Base-by-base conservation (phyloP, 192 early-diverging fungal genomes). In the Geosiphon pyriformis region DNA sequence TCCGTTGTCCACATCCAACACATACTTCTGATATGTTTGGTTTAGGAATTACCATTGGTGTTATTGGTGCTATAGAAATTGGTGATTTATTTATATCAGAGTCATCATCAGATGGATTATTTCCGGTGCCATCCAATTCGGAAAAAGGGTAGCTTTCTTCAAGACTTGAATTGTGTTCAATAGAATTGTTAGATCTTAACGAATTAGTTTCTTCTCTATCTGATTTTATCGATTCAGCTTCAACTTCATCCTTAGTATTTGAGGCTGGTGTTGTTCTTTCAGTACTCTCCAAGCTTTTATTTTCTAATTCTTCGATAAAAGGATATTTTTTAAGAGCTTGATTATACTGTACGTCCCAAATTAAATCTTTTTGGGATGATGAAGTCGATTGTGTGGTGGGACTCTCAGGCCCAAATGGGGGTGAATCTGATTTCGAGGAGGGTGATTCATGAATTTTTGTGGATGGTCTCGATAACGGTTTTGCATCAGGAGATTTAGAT, bases 1-100 rank as follows among this genome's bases (percentile, higher is more conserved):
- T 76, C 12, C 75, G 62, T 54, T 81, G 70, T 17, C 74, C 61
- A 47, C 82, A 83, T 22, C 76, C 77, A 0, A 69, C 70, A 46
- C 82, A 83, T 4, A 53, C 11, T 7, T 49, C 8, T 12, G 53
- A 55, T 42, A 54, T 54, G 37, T 42, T 42, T 42, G 15, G 37
- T 42, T 42, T 15, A 42, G 37, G 37, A 42, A 6, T 42, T 15
- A 42, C 37, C 8, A 23, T 47, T 18, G 37, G n/a, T 26, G 42
- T 12, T 0, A 20, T 47, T 22, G 31, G 23, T n/a, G 42, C 8
- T 47, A 26, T 15, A 8, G 37, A 33, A n/a, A n/a, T n/a, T n/a
- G n/a, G n/a, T n/a, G n/a, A n/a, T n/a, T n/a, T n/a, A n/a, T n/a
- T n/a, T n/a, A n/a, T n/a, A n/a, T n/a, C n/a, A n/a, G n/a, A n/a